These are phyloP conservation scores for Phanerochaete carnosa DNA, from an alignment of 768 basidiomycete genomes.

Conservation along the genomic window DNA sequence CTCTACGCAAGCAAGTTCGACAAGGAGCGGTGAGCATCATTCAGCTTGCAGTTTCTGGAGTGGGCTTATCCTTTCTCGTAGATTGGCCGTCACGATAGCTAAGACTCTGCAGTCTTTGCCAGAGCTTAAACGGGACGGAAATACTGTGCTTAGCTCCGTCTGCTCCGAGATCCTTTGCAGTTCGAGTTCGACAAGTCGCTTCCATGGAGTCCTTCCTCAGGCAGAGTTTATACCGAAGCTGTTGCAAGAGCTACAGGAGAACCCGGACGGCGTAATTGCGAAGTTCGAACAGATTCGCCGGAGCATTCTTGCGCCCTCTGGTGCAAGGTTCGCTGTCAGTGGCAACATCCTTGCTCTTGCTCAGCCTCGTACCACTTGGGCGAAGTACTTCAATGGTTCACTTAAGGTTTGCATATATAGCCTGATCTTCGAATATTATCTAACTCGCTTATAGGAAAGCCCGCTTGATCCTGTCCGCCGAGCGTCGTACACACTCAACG, in stretches of 20 bases:
- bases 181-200: conserved; percentile 66
- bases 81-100: conserved; percentile 79
- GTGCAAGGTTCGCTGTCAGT: conserved; percentile 85
- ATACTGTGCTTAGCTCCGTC: conserved; percentile 70
- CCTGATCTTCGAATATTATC: background rate
- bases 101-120: conserved; percentile 91
- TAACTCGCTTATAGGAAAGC: conserved; percentile 36
- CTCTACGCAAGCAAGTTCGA: conserved; percentile 75
- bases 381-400: conserved; percentile 57
- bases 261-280: conserved; percentile 67
- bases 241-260: conserved; percentile 64
- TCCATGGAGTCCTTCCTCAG: conserved; percentile 66
- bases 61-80: conserved; percentile 25
- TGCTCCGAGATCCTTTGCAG: conserved; percentile 64
- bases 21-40: conserved; percentile 59
- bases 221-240: conserved; percentile 78
- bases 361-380: conserved; percentile 74
- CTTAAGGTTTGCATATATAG: conserved; percentile 51
- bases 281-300: conserved; percentile 73
- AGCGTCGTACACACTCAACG: conserved; percentile 65
- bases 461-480: conserved; percentile 65
- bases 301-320: conserved; percentile 64
- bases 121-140: conserved; percentile 87
- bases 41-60: background rate
- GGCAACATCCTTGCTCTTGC: conserved; percentile 74